These are phyloP conservation scores for Martensiomyces pterosporus DNA, from an alignment of 192 early-diverging fungal species.

Conservation along the genomic window DNA sequence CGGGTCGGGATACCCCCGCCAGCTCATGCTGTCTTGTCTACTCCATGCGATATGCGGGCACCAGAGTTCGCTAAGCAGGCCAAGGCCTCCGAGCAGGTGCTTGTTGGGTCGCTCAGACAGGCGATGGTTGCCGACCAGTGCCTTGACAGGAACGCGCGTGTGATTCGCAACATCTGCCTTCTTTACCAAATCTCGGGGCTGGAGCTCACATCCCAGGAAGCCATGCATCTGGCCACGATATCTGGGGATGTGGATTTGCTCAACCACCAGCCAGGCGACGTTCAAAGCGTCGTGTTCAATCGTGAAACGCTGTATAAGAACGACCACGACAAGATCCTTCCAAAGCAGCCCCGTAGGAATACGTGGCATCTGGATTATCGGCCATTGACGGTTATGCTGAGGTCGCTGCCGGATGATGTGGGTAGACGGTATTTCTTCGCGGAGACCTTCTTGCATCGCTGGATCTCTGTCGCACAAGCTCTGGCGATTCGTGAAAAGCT, in stretches of 20 bases:
- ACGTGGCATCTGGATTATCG: slow-evolving; percentile 38
- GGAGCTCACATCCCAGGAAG: slow-evolving; percentile 19
- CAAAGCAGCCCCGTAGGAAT: slow-evolving; percentile 11
- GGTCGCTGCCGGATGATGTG: slow-evolving; percentile 38
- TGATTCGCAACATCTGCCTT: slow-evolving; percentile 45
- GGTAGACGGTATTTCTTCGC: slow-evolving; percentile 40
- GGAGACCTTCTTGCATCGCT: slow-evolving; percentile 48
- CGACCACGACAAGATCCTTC: background rate
- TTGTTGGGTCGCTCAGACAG: slow-evolving; percentile 38
- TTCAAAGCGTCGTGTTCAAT: slow-evolving; percentile 2
- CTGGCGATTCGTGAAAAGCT: slow-evolving; percentile 27
- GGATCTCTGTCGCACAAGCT: slow-evolving; percentile 42
- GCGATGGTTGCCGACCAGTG: slow-evolving; percentile 39
- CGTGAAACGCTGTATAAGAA: slow-evolving; percentile 23
- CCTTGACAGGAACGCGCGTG: slow-evolving; percentile 37
- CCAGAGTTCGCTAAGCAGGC: slow-evolving; percentile 1
- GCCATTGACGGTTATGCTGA: slow-evolving; percentile 34
- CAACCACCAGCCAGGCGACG: background rate
- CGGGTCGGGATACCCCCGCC: slow-evolving; percentile 41
- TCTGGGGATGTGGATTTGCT: no score
- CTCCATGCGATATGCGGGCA: slow-evolving; percentile 29
- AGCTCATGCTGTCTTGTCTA: background rate
- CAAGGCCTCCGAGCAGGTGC: background rate
- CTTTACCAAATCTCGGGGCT: slow-evolving; percentile 35
- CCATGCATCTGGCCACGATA: slow-evolving; percentile 1